Conservation (phyloP, 305 asterid species). For the Withania somnifera region DNA sequence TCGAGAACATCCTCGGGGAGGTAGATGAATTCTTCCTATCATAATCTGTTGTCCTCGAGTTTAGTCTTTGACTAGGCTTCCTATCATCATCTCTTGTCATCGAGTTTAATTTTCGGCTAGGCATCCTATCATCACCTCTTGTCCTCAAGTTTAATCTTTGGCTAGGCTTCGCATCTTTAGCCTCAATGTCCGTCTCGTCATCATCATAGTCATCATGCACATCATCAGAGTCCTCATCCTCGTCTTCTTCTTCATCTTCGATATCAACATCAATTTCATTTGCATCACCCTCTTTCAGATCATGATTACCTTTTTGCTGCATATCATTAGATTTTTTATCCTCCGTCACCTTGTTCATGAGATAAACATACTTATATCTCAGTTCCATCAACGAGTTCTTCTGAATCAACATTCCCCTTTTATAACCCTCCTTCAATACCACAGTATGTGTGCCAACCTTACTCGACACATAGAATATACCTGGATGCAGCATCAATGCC, state of each 20-base stretch:
- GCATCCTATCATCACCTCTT: not conserved
- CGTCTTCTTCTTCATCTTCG: conserved; percentile 28
- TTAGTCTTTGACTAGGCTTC: not conserved
- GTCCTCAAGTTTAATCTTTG: not conserved
- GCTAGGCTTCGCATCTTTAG: not conserved
- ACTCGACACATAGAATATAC: conserved; percentile 69
- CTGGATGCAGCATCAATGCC: conserved; percentile 70
- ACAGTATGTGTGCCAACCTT: conserved; percentile 63
- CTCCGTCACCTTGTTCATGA: conserved; percentile 44
- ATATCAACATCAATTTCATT: conserved; percentile 11
- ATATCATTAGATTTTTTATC: conserved; percentile 21
- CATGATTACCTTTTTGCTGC: conserved; percentile 22
- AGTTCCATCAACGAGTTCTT: conserved; percentile 56
- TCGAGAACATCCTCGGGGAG: not conserved
- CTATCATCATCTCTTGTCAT: not conserved
- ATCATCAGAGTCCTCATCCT: conserved; percentile 13
- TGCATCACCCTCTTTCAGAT: conserved; percentile 20
- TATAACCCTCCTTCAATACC: conserved; percentile 66
- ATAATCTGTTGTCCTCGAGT: not conserved
- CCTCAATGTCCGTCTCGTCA: not conserved
- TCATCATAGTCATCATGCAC: conserved; percentile 15
- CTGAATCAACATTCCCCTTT: conserved; percentile 55
- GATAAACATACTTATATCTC: conserved; percentile 50
- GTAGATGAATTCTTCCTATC: not conserved
- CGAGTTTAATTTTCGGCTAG: not conserved